These are phyloP conservation scores for Stenocarpella maydis DNA, from an alignment of 2,329 filamentous ascomycete species.

Conservation along the genomic window DNA sequence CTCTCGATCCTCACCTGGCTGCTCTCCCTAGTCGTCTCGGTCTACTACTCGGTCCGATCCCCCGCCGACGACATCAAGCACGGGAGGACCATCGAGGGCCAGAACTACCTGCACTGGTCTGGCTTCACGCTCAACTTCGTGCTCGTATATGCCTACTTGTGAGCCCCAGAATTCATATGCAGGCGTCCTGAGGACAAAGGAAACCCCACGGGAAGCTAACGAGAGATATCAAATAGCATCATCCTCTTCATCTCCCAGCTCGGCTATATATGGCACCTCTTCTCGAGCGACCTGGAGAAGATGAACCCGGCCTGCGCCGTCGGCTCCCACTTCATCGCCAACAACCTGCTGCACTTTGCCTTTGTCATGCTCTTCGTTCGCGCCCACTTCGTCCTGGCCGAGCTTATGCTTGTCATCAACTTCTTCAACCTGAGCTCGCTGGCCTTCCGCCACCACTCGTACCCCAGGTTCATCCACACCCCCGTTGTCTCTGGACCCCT, in stretches of 20 bases:
- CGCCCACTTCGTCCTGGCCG: constrained; percentile 76
- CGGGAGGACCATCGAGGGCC: constrained; percentile 75
- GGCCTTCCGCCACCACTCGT: constrained; percentile 81
- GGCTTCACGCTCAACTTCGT: constrained; percentile 78
- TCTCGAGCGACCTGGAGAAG: constrained; percentile 68
- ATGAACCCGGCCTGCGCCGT: constrained; percentile 78
- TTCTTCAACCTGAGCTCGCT: constrained; percentile 80
- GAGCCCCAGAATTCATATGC: no score
- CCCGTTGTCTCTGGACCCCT: constrained; percentile 80
- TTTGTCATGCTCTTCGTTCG: constrained; percentile 87
- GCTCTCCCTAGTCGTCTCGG: constrained; percentile 72
- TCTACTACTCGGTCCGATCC: constrained; percentile 76
- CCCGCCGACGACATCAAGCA: constrained; percentile 69
- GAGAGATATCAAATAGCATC: constrained; percentile 67
- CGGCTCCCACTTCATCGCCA: constrained; percentile 83
- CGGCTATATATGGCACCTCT: constrained; percentile 79
- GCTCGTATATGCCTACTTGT: constrained; percentile 80
- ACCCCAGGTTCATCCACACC: constrained; percentile 78
- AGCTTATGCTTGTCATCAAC: constrained; percentile 80
- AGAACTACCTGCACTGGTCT: constrained; percentile 72
- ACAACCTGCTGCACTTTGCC: constrained; percentile 83
- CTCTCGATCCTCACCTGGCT: constrained; percentile 79
- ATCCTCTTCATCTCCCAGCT: constrained; percentile 78
- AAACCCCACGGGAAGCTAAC: neutral
- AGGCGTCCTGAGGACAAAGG: no score